phyloP scores from a whole-genome alignment of 139 green algal genomes.

The Chlorella sp. region DNA sequence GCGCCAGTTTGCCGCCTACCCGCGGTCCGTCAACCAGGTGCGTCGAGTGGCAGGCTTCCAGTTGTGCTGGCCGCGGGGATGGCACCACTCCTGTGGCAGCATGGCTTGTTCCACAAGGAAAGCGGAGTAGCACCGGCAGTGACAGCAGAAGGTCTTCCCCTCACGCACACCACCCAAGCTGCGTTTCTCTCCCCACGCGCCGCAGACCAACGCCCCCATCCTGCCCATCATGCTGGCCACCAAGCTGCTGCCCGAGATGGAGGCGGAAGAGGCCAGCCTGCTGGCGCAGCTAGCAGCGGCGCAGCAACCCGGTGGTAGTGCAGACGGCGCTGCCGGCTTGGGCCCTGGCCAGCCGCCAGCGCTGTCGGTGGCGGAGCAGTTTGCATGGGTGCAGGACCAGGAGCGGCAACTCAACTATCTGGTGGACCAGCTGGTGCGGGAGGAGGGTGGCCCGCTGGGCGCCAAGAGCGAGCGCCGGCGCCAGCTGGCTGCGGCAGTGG shows the following conservation, averaged over 20 bases:
- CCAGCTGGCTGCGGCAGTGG: neutral
- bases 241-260: conserved; percentile 61
- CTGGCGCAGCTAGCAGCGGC: conserved; percentile 6
- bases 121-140: too few relatives aligned
- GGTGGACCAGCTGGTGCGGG: neutral
- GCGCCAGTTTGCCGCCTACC: conserved; percentile 55
- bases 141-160: too few relatives aligned
- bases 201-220: conserved; percentile 44
- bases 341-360: too few relatives aligned
- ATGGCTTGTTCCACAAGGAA: too few relatives aligned
- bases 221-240: conserved; percentile 73
- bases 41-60: too few relatives aligned
- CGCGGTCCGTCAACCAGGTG: conserved; percentile 53
- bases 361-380: conserved; percentile 21
- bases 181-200: neutral
- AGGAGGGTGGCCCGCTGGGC: conserved; percentile 1
- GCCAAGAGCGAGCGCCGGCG: conserved; percentile 3
- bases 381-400: conserved; percentile 32
- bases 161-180: too few relatives aligned
- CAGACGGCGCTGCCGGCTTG: too few relatives aligned
- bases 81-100: too few relatives aligned
- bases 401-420: conserved; percentile 21
- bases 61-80: neutral
- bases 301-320: neutral
- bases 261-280: conserved; percentile 36